Percentiles rank a stretch among this genome's conserved stretches.
Evolutionary conservation across 106 monocot genomes (phyloP).

Genomic region (Dioscorea dumetorum): DNA sequence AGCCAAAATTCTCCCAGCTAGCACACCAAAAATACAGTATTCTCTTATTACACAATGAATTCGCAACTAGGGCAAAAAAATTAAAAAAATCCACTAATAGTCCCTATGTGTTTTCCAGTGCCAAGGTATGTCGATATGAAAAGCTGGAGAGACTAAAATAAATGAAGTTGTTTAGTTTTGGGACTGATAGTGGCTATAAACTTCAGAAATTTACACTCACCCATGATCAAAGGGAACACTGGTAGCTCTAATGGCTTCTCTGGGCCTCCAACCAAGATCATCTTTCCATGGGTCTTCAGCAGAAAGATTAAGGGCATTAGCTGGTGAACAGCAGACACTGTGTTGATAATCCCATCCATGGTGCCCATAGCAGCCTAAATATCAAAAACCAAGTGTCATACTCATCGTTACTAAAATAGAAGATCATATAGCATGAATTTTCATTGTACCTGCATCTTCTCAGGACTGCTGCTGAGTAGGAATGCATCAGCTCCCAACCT

Average conservation of each 20-base stretch:
- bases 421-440: neutral
- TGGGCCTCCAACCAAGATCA: conserved; percentile 71
- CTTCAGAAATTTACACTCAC: conserved; percentile 13
- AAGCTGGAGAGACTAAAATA: no score
- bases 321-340: conserved; percentile 57
- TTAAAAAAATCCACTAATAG: neutral
- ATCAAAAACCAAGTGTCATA: no score
- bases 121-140: no score
- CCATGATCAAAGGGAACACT: conserved; percentile 40
- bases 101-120: no score
- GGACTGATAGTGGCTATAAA: neutral
- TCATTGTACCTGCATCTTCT: conserved; percentile 50
- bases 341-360: conserved; percentile 91
- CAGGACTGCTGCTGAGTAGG: conserved; percentile 46
- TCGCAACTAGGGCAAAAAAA: neutral
- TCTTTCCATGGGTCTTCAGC: conserved; percentile 60
- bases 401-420: neutral
- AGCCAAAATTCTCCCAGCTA: conserved; percentile 57
- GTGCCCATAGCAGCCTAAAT: conserved; percentile 59
- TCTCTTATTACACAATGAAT: neutral
- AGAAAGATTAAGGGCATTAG: conserved; percentile 40
- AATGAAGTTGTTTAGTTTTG: no score
- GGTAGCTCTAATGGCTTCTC: conserved; percentile 64
- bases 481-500: conserved; percentile 62
- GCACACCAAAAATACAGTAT: no score